Evolutionary conservation across 139 green algal genomes (phyloP).

Genomic region (Coccomyxa sp.): DNA sequence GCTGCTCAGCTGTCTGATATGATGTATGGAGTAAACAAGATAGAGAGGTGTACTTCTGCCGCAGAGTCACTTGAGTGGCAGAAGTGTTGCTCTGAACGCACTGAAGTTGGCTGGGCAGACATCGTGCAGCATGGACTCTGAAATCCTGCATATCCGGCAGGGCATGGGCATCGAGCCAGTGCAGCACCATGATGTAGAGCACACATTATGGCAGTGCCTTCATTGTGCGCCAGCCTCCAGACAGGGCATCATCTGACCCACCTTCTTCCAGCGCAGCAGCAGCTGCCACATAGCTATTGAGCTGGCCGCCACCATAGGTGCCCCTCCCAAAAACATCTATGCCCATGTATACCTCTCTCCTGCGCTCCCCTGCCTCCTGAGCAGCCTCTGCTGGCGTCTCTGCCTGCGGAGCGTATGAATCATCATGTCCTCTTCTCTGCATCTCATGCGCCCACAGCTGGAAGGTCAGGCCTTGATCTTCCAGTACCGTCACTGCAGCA

Average conservation of each 20-base stretch:
- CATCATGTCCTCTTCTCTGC: background rate
- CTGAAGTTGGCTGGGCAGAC: background rate
- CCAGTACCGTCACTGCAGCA: background rate
- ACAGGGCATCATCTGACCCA: background rate
- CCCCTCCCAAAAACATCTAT: constrained; percentile 67
- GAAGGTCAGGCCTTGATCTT: no score
- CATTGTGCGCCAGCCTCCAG: background rate
- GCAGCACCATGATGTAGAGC: background rate
- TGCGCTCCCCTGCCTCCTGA: constrained; percentile 20
- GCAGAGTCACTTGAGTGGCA: background rate
- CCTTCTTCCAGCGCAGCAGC: constrained; percentile 25
- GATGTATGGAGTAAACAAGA: background rate
- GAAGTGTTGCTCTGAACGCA: background rate
- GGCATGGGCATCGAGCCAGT: background rate
- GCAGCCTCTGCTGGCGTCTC: background rate
- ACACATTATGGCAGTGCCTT: background rate
- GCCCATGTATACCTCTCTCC: constrained; percentile 71
- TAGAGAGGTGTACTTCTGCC: background rate
- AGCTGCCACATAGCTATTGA: constrained; percentile 30
- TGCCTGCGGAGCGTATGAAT: background rate
- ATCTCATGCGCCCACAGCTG: background rate
- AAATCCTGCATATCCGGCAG: no score
- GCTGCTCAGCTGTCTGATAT: background rate
- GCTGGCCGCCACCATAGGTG: constrained; percentile 56
- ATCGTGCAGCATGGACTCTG: no score